Base-by-base conservation (phyloP, 257 asterid genomes). In the Solanum appendiculatum region DNA sequence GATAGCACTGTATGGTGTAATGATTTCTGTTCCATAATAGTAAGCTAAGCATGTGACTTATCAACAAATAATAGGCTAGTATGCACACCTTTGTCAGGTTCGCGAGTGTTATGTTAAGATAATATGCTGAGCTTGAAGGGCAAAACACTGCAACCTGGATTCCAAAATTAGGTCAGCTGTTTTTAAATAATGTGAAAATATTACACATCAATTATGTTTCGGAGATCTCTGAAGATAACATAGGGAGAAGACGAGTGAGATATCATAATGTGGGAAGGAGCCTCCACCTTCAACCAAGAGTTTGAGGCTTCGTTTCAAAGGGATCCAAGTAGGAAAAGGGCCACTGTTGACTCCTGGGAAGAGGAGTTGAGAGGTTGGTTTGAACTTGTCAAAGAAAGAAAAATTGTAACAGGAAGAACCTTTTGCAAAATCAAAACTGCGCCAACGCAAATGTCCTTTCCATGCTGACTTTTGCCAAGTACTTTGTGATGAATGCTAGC, bases 401-500 rank as follows among this genome's bases (percentile, higher is more conserved):
- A 40, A 23, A 21, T 13, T 23, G 36, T 37, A 78, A 83, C 86
- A 44, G 87, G 81, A 82, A 48, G 34, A 91, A 97, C 99, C 99
- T 95, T 91, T 85, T 87, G 89, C 88, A 97, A 96, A 89, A 96
- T 89, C 86, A 97, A 87, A 89, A 92, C 97, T 48, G 98, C 88
- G 73, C 99, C 99, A 88, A 87, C 84, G 77, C 89, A 87, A 83
- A 97, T 82, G 80, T 90, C 93, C 91, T 94, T 94, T 29, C 93
- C 92, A 88, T 89, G 93, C 87, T 91, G 95, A 69, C 89, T 88
- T 83, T 92, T 93, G 60, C 91, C 87, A 66, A 95, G 92, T 88
- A 94, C 95, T 88, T 91, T 94, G 89, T 93, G 97, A 92, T 95
- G 99, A 90, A 97, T 89, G 87, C 90, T 94, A 86, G 97, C 99